A percentile compares a stretch with the other conserved stretches of the same genome.
These are phyloP conservation scores for Hygrophorus pudorinus DNA, from an alignment of 768 basidiomycete species.

Conservation along the genomic window DNA sequence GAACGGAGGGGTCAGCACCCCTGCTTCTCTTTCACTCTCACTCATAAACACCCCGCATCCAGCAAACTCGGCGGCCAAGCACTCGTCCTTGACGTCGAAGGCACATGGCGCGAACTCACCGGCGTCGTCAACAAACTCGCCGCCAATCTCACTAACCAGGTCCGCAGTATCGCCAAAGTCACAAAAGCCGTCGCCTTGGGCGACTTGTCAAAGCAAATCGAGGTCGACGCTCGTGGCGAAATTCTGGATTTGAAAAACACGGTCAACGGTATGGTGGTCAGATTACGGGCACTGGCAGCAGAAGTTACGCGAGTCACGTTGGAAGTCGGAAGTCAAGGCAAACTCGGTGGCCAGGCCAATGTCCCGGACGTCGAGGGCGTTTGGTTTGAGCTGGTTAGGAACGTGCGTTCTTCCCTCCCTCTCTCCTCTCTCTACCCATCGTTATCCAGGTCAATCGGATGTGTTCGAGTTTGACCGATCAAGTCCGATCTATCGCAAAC, in stretches of 20 bases:
- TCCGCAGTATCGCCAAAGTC: constrained; percentile 83
- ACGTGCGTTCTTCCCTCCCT: constrained; percentile 34
- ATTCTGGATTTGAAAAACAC: constrained; percentile 73
- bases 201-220: constrained; percentile 83
- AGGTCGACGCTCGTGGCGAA: constrained; percentile 85
- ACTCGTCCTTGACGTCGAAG: constrained; percentile 79
- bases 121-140: constrained; percentile 77
- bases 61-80: constrained; percentile 87
- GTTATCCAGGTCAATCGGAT: constrained; percentile 57
- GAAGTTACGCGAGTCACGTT: constrained; percentile 80
- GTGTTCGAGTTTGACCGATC: constrained; percentile 72
- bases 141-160: constrained; percentile 73
- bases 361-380: constrained; percentile 89
- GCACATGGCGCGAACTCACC: constrained; percentile 81
- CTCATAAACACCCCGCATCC: constrained; percentile 33
- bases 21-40: constrained; percentile 2
- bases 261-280: constrained; percentile 49
- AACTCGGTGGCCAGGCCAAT: constrained; percentile 79
- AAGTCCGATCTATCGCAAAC: constrained; percentile 74
- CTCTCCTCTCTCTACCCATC: background rate
- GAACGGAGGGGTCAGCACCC: constrained; percentile 53
- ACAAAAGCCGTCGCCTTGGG: constrained; percentile 92
- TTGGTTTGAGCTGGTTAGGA: constrained; percentile 75
- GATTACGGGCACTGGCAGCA: constrained; percentile 57
- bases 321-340: constrained; percentile 83